phyloP scores from a whole-genome alignment of 2,329 filamentous ascomycete genomes.

The Pseudogymnoascus sp. region DNA sequence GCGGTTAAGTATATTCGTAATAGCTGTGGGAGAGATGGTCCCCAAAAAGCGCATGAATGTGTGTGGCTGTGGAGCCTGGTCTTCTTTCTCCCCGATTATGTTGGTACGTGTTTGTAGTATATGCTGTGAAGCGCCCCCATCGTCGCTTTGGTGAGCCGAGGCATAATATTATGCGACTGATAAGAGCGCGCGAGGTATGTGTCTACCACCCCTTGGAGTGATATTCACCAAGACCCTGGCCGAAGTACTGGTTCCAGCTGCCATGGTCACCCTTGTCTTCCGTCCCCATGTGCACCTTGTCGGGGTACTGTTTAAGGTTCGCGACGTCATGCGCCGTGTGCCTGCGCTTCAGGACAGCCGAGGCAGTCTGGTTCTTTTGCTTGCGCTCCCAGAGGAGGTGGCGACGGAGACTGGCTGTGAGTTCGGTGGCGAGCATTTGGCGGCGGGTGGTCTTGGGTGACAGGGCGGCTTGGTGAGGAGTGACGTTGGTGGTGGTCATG shows the following conservation, averaged over 20 bases:
- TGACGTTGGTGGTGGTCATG: conserved; percentile 57
- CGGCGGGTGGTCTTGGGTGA: conserved; percentile 87
- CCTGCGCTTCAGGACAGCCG: conserved; percentile 80
- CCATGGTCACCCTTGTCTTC: conserved; percentile 55
- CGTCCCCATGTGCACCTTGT: conserved; percentile 49
- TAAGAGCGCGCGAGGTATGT: background rate
- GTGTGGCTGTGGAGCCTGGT: background rate
- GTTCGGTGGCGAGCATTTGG: conserved; percentile 92
- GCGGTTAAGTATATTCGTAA: conserved; percentile 1
- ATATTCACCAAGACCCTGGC: conserved; percentile 72
- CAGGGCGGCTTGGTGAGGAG: conserved; percentile 61
- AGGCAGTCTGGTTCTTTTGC: conserved; percentile 84
- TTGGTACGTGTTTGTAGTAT: background rate
- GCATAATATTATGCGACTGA: background rate
- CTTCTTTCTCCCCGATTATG: background rate
- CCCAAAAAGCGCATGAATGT: background rate
- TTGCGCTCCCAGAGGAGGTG: conserved; percentile 93
- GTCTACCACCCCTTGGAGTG: conserved; percentile 77
- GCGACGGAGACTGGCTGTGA: conserved; percentile 86
- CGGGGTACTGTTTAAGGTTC: conserved; percentile 77
- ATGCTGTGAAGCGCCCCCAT: background rate
- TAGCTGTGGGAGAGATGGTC: background rate
- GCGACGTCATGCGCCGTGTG: conserved; percentile 89
- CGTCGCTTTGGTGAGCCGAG: background rate
- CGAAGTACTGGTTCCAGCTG: conserved; percentile 82